phyloP scores from a whole-genome alignment of 2,329 filamentous ascomycete species.

The Fusarium sp. region DNA sequence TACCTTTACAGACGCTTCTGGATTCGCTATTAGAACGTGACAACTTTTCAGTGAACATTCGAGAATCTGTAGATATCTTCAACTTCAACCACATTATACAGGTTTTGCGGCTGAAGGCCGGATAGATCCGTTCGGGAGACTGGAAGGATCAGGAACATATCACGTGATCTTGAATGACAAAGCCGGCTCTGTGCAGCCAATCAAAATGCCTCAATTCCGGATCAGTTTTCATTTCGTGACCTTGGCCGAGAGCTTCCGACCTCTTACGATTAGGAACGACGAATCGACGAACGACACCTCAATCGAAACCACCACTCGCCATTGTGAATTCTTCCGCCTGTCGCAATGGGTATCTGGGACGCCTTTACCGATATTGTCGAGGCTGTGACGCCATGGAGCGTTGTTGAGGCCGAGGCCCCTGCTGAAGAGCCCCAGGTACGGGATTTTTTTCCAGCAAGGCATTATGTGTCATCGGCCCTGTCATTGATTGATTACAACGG shows the following conservation, averaged over 20 bases:
- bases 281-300: conserved; percentile 50
- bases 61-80: not conserved
- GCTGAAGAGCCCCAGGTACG: conserved; percentile 71
- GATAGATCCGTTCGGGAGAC: conserved; percentile 13
- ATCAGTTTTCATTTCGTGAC: conserved; percentile 58
- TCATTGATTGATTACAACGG: conserved; percentile 30
- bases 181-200: conserved; percentile 53
- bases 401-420: conserved; percentile 74
- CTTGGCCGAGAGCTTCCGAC: conserved; percentile 58
- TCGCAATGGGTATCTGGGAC: conserved; percentile 76
- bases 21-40: not conserved
- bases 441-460: conserved; percentile 32
- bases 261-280: conserved; percentile 52
- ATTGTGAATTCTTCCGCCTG: conserved; percentile 54
- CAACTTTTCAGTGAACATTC: not conserved
- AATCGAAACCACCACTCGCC: conserved; percentile 55
- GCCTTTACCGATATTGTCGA: conserved; percentile 72
- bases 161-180: conserved; percentile 13
- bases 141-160: conserved; percentile 15
- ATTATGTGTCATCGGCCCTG: conserved; percentile 30
- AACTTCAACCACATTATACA: not conserved
- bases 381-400: conserved; percentile 73
- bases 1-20: not conserved
- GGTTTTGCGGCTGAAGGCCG: conserved; percentile 21
- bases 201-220: conserved; percentile 62